A percentile compares a stretch with the other conserved stretches of the same genome.
phyloP scores from a whole-genome alignment of 331 rosid species.

The Acacia pycnantha region DNA sequence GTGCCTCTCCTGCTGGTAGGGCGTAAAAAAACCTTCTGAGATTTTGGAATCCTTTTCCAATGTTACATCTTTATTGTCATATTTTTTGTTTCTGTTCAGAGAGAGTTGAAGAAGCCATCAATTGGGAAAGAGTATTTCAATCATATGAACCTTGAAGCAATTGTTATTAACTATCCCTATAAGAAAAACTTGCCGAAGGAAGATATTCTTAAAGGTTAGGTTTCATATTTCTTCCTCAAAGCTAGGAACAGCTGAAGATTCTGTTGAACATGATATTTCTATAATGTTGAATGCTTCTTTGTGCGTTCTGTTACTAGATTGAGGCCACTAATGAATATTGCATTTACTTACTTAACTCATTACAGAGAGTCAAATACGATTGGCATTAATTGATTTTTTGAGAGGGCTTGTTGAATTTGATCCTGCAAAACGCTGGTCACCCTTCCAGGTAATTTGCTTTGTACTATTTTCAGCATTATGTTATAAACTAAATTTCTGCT shows the following conservation, averaged over 20 bases:
- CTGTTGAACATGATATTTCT: slow-evolving; percentile 19
- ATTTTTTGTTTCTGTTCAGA: slow-evolving; percentile 57
- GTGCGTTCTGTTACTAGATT: slow-evolving; percentile 8
- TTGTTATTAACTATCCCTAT: slow-evolving; percentile 84
- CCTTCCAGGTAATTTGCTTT: slow-evolving; percentile 71
- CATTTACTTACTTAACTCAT: slow-evolving; percentile 38
- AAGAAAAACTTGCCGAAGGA: slow-evolving; percentile 84
- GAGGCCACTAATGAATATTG: slow-evolving; percentile 34
- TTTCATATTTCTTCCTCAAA: slow-evolving; percentile 25
- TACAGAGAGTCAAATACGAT: slow-evolving; percentile 80
- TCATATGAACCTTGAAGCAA: slow-evolving; percentile 84
- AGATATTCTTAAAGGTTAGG: slow-evolving; percentile 82
- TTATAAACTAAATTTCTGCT: slow-evolving; percentile 30
- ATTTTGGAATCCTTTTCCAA: background rate
- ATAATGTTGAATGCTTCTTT: background rate
- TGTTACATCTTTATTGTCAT: slow-evolving; percentile 27
- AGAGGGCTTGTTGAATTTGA: slow-evolving; percentile 96
- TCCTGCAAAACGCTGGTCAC: slow-evolving; percentile 99
- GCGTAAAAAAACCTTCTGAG: slow-evolving; percentile 3
- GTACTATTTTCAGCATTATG: slow-evolving; percentile 3
- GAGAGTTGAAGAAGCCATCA: slow-evolving; percentile 88
- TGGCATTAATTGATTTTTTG: slow-evolving; percentile 92
- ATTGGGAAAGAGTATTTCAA: slow-evolving; percentile 95
- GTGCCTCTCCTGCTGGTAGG: slow-evolving; percentile 6
- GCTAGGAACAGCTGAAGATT: slow-evolving; percentile 18